phyloP scores from a whole-genome alignment of 2,329 filamentous ascomycete genomes.

The Coleophoma crateriformis region DNA sequence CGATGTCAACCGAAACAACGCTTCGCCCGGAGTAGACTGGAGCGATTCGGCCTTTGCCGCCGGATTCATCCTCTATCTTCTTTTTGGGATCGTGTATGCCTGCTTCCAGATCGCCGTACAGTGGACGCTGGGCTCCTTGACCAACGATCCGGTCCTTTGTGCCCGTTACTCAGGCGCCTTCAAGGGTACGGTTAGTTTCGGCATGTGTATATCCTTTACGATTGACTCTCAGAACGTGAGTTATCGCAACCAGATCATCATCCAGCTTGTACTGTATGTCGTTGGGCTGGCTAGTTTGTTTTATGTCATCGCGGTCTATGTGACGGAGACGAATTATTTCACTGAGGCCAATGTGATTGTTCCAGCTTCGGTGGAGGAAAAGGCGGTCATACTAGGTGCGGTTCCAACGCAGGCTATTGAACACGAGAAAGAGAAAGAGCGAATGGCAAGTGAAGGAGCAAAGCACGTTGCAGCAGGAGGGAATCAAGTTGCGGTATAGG shows the following conservation, averaged over 20 bases:
- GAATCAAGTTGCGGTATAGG: too few relatives aligned
- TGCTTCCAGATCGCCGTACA: conserved; percentile 8
- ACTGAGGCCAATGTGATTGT: conserved; percentile 1
- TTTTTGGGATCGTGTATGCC: conserved; percentile 9
- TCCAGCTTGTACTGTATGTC: conserved; percentile 2
- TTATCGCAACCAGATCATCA: background rate
- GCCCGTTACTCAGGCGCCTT: conserved; percentile 9
- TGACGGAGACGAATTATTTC: conserved; percentile 4
- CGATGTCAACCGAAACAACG: conserved; percentile 1
- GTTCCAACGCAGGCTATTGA: background rate
- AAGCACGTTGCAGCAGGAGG: too few relatives aligned
- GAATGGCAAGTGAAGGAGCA: background rate
- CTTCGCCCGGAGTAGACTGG: conserved; percentile 5
- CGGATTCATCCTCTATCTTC: conserved; percentile 9
- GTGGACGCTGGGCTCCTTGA: conserved; percentile 11
- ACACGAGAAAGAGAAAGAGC: background rate
- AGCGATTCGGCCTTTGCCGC: conserved; percentile 6
- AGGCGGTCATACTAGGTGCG: background rate
- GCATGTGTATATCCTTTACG: conserved; percentile 1
- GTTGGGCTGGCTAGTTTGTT: conserved; percentile 1
- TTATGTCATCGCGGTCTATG: background rate
- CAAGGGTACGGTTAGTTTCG: conserved; percentile 8
- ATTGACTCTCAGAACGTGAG: background rate
- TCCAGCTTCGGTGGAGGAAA: conserved; percentile 1
- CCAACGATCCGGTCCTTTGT: conserved; percentile 10